Conservation (phyloP, 1,284 basidiomycete genomes). For the Vanrija sp. region DNA sequence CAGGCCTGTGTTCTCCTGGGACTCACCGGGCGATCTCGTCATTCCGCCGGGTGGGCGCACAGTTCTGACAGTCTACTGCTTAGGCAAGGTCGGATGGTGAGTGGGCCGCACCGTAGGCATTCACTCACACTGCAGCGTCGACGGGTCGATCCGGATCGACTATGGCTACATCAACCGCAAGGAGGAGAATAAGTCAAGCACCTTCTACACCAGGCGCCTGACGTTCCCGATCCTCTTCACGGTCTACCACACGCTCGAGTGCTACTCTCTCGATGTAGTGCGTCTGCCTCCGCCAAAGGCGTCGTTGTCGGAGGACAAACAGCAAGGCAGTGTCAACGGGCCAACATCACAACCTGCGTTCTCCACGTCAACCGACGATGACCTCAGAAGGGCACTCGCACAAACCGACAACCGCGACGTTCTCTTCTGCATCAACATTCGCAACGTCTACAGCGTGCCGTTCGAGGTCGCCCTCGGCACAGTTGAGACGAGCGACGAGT, state of each 20-base stretch:
- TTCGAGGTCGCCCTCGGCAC: slow-evolving; percentile 79
- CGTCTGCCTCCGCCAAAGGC: slow-evolving; percentile 40
- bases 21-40: slow-evolving; percentile 47
- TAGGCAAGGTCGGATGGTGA: slow-evolving; percentile 86
- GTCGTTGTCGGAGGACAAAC: background rate
- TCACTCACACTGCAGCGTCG: slow-evolving; percentile 55
- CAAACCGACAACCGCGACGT: slow-evolving; percentile 66
- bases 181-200: slow-evolving; percentile 30
- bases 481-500: background rate
- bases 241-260: slow-evolving; percentile 88
- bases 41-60: slow-evolving; percentile 68
- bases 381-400: slow-evolving; percentile 42
- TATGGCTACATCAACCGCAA: slow-evolving; percentile 66
- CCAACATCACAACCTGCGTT: slow-evolving; percentile 3
- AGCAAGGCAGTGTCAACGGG: too few relatives aligned
- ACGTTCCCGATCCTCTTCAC: slow-evolving; percentile 81
- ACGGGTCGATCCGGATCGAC: slow-evolving; percentile 72
- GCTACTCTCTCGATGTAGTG: slow-evolving; percentile 70
- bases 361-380: slow-evolving; percentile 26
- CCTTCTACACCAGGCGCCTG: slow-evolving; percentile 76
- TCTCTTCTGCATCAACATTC: slow-evolving; percentile 77
- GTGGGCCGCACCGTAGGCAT: slow-evolving; percentile 33
- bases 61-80: slow-evolving; percentile 66
- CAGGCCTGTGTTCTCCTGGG: slow-evolving; percentile 76
- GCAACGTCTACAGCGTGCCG: slow-evolving; percentile 80